Base-by-base conservation (phyloP, 805 yeast species). In the Wickerhamiella sergipiensis region DNA sequence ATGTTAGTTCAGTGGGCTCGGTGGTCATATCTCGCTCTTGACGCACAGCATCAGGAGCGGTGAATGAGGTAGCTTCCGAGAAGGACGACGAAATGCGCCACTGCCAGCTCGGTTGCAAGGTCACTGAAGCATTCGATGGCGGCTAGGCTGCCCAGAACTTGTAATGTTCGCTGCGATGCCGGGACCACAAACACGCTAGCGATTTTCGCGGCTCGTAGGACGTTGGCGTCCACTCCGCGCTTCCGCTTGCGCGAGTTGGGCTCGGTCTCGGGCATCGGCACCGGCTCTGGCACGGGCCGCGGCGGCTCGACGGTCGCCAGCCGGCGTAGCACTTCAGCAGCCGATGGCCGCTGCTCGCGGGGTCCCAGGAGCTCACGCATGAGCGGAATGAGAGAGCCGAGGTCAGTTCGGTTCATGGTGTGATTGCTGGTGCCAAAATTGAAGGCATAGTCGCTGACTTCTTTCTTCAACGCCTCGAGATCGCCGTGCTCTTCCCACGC, bases 301-400 rank as follows among this genome's bases (percentile, higher is more conserved):
- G 48, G 43, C 7, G 17, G 19, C 21, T 43, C 18, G 6, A 48
- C 39, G 19, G 18, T 49, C 18, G 63, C 62, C 45, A 74, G 51
- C 8, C 53, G 52, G 5, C 52, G 51, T 12, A 73, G 60, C 0
- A 77, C 64, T 19, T 71, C 70, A 0, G 61, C 65, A 1, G 79
- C 72, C 4, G 66, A 57, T 7, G 79, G 75, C 48, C 86, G 70
- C 8, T 57, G 52, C 0, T 49, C 53, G 0, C 75, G 71, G 17
- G 69, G 56, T 3, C 59, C 52, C 21, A 67, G 59, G 1, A 78
- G 62, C 60, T 76, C 62, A 6, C 61, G 62, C 5, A 61, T 59
- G 40, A 80, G 62, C 24, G 79, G 59, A 5, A 63, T 64, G 50
- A 65, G 64, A 6, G 75, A 45, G 8, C 52, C 61, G 2, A 50